phyloP scores from a whole-genome alignment of 2,329 filamentous ascomycete species.

The Lojkania enalia region DNA sequence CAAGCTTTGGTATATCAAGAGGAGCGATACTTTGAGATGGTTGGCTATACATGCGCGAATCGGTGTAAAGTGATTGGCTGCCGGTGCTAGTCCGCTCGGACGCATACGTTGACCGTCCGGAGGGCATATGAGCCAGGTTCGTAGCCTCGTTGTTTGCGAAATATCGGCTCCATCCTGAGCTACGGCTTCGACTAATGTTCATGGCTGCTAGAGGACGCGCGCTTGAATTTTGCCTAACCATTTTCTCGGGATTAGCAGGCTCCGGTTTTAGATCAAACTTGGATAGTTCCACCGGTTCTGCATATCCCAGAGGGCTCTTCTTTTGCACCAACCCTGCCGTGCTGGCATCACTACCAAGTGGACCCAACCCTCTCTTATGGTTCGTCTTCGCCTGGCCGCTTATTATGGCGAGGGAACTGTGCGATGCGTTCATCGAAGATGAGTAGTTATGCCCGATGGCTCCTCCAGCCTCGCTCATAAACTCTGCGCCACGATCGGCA shows the following conservation, averaged over 20 bases:
- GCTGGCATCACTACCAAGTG: slow-evolving; percentile 61
- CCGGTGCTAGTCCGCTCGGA: slow-evolving; percentile 44
- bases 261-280: slow-evolving; percentile 48
- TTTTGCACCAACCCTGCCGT: slow-evolving; percentile 65
- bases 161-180: slow-evolving; percentile 77
- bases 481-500: slow-evolving; percentile 55
- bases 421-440: slow-evolving; percentile 38
- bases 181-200: slow-evolving; percentile 46
- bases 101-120: slow-evolving; percentile 51
- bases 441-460: slow-evolving; percentile 40
- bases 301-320: slow-evolving; percentile 45
- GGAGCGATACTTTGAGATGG: slow-evolving; percentile 73
- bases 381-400: slow-evolving; percentile 58
- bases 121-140: slow-evolving; percentile 60
- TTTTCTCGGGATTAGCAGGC: slow-evolving; percentile 29
- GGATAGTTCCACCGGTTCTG: slow-evolving; percentile 50
- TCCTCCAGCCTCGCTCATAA: slow-evolving; percentile 56
- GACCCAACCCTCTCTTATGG: slow-evolving; percentile 48
- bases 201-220: slow-evolving; percentile 23
- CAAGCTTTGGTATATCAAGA: slow-evolving; percentile 56
- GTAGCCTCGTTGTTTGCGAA: slow-evolving; percentile 72
- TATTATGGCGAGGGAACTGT: slow-evolving; percentile 53
- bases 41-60: slow-evolving; percentile 59
- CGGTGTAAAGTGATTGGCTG: slow-evolving; percentile 54
- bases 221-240: slow-evolving; percentile 43